phyloP scores from a whole-genome alignment of 495 filamentous ascomycete species.

The Podospora conica region DNA sequence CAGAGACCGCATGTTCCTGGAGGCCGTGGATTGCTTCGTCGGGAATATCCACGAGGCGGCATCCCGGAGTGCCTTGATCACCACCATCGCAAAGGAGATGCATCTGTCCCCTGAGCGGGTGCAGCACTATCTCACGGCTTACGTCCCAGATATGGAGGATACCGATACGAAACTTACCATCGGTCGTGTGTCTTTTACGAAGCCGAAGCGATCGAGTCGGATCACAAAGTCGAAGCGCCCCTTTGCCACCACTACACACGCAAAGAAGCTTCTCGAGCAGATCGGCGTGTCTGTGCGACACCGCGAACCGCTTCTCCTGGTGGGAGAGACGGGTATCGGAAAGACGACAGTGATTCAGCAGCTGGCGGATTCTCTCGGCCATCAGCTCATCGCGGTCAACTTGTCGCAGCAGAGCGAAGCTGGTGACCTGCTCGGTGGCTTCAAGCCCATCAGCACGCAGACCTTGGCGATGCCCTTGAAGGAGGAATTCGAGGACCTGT shows the following conservation, averaged over 20 bases:
- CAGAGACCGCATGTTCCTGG: constrained; percentile 82
- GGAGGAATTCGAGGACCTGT: constrained; percentile 87
- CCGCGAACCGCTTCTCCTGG: constrained; percentile 81
- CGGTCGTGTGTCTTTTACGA: constrained; percentile 58
- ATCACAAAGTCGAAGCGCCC: constrained; percentile 46
- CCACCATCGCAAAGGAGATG: constrained; percentile 72
- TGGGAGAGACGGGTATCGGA: constrained; percentile 96
- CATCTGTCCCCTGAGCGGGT: constrained; percentile 75
- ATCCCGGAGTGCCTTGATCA: constrained; percentile 54
- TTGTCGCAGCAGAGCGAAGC: constrained; percentile 96
- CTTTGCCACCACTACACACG: constrained; percentile 70
- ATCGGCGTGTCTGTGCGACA: constrained; percentile 75
- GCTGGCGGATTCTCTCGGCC: constrained; percentile 71
- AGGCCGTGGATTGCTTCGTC: constrained; percentile 83
- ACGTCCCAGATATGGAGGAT: constrained; percentile 59
- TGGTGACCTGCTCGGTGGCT: constrained; percentile 87
- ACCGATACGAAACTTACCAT: constrained; percentile 53
- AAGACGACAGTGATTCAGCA: constrained; percentile 96
- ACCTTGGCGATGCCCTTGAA: constrained; percentile 84
- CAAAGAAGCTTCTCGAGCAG: constrained; percentile 69
- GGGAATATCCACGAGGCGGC: constrained; percentile 64
- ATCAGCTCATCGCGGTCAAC: constrained; percentile 84
- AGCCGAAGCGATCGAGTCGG: constrained; percentile 35
- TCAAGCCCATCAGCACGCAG: constrained; percentile 88
- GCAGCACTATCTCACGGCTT: constrained; percentile 59